A percentile compares a stretch with the other conserved stretches of the same genome.
These are phyloP conservation scores for Gnomoniopsis smithogilvyi DNA, from an alignment of 2,329 filamentous ascomycete species.

Conservation along the genomic window DNA sequence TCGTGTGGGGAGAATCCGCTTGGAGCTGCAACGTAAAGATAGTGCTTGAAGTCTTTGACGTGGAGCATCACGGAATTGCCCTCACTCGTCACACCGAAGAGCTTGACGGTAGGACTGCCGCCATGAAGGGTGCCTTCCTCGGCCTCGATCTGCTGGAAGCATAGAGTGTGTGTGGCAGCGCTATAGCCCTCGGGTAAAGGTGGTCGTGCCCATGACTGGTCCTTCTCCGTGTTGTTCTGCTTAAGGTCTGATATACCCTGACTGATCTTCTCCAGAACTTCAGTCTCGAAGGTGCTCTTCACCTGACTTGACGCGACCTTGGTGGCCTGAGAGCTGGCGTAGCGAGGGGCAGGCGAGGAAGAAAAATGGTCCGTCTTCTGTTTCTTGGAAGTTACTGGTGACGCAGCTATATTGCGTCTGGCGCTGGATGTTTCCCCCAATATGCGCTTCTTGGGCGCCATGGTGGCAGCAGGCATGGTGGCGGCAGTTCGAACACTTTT, in stretches of 20 bases:
- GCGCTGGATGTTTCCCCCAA: conserved; percentile 65
- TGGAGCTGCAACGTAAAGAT: conserved; percentile 89
- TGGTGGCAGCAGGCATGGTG: conserved; percentile 42
- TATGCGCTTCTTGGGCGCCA: conserved; percentile 69
- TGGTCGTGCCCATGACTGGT: conserved; percentile 82
- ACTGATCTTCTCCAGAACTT: conserved; percentile 92
- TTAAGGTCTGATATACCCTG: conserved; percentile 88
- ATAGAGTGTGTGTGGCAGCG: conserved; percentile 65
- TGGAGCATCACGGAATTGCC: conserved; percentile 94
- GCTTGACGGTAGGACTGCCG: conserved; percentile 74
- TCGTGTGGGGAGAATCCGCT: conserved; percentile 76
- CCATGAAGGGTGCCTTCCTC: conserved; percentile 84
- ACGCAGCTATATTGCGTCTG: conserved; percentile 56
- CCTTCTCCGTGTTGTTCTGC: conserved; percentile 83
- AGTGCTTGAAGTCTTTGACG: conserved; percentile 93
- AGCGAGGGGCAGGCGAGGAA: conserved; percentile 52
- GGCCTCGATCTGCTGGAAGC: conserved; percentile 92
- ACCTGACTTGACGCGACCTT: conserved; percentile 71
- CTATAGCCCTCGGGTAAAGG: conserved; percentile 46
- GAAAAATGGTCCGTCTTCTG: conserved; percentile 69
- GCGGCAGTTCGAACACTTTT: background rate
- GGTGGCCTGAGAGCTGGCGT: conserved; percentile 62
- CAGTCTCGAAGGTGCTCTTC: conserved; percentile 90
- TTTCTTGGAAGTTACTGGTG: conserved; percentile 69
- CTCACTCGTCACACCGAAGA: conserved; percentile 82